Evolutionary conservation across 768 basidiomycete genomes (phyloP).

Genomic region (Tremella yokohamensis): DNA sequence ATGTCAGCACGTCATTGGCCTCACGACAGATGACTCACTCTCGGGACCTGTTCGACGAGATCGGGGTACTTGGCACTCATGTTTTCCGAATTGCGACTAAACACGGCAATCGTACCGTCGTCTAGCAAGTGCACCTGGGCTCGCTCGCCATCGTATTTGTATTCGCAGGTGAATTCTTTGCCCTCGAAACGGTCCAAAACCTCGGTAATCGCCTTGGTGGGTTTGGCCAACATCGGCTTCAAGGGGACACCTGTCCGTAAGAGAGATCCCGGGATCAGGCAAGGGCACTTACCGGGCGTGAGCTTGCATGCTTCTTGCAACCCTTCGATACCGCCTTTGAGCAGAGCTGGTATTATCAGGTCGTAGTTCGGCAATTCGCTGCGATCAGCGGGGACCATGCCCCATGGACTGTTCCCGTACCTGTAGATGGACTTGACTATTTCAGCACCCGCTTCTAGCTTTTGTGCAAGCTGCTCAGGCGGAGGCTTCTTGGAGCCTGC

Average conservation of each 20-base stretch:
- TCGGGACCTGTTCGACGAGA: conserved; percentile 86
- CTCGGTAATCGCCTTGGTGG: conserved; percentile 96
- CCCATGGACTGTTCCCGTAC: conserved; percentile 53
- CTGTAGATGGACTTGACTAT: conserved; percentile 89
- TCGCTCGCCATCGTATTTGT: conserved; percentile 98
- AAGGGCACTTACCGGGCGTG: conserved; percentile 64
- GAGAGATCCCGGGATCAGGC: background rate
- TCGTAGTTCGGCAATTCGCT: conserved; percentile 94
- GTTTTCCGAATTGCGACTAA: conserved; percentile 96
- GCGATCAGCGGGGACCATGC: background rate
- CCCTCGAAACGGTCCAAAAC: conserved; percentile 95
- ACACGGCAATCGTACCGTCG: conserved; percentile 80
- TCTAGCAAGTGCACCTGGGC: conserved; percentile 83
- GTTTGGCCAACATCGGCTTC: conserved; percentile 98
- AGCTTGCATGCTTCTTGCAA: conserved; percentile 76
- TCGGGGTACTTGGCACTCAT: conserved; percentile 99
- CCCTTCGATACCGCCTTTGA: conserved; percentile 69
- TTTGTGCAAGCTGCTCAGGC: conserved; percentile 65
- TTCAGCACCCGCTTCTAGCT: conserved; percentile 71
- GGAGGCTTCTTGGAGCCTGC: conserved; percentile 70
- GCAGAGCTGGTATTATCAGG: conserved; percentile 80
- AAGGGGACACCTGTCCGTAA: conserved; percentile 65
- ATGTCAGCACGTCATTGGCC: background rate
- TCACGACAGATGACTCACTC: conserved; percentile 54
- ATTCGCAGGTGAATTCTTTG: conserved; percentile 95